These are phyloP conservation scores for Tuber umbilicatum DNA, from an alignment of 495 filamentous ascomycete genomes.

Conservation along the genomic window DNA sequence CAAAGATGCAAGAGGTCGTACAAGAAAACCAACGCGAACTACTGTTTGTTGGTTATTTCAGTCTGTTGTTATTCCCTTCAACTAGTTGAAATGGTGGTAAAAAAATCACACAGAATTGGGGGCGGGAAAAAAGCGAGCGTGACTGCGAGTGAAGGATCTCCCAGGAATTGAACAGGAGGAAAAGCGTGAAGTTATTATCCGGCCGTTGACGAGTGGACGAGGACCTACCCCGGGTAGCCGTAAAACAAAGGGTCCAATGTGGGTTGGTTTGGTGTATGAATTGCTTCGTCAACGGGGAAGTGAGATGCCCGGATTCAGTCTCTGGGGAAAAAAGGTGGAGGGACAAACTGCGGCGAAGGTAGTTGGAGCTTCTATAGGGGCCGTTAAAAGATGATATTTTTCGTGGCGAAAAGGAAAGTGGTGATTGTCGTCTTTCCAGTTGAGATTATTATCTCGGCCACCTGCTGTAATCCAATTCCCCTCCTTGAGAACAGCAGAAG, in stretches of 20 bases:
- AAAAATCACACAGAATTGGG: neutral
- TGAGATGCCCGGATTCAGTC: neutral
- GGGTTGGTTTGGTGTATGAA: neutral
- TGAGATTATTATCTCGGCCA: neutral
- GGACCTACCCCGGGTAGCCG: neutral
- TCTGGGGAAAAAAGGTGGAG: neutral
- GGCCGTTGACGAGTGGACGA: neutral
- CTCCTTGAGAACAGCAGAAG: neutral
- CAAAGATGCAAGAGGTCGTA: slow-evolving; percentile 3
- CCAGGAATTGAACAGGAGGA: neutral
- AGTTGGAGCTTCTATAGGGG: neutral
- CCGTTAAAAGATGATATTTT: neutral
- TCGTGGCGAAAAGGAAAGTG: neutral
- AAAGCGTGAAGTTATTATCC: neutral
- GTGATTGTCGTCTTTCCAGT: neutral
- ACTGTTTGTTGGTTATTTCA: neutral
- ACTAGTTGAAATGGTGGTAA: neutral
- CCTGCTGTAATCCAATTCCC: neutral
- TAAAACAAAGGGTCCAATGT: neutral
- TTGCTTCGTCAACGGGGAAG: neutral
- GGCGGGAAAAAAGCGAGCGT: neutral
- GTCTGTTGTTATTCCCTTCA: neutral
- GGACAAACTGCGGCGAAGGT: neutral
- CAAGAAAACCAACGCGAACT: neutral
- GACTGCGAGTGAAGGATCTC: neutral